Evolutionary conservation across 2,329 filamentous ascomycete species (phyloP).

Genomic region (Xylaria polymorpha): DNA sequence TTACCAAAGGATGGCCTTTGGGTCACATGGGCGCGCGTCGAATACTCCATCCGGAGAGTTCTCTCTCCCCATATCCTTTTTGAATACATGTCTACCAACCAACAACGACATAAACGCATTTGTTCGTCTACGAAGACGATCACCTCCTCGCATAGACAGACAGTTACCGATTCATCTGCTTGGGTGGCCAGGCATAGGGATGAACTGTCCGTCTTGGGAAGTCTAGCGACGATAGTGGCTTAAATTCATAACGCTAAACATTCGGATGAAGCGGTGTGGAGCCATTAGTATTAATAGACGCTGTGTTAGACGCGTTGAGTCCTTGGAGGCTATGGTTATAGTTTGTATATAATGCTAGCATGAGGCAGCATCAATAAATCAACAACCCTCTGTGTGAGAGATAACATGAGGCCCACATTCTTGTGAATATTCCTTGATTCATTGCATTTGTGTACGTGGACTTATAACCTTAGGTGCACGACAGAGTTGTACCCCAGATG

Average conservation of each 20-base stretch:
- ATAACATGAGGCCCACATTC: background rate
- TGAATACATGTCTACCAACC: background rate
- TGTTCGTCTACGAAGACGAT: background rate
- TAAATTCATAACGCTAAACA: background rate
- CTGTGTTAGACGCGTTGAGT: background rate
- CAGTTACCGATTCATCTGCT: background rate
- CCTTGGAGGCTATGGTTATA: background rate
- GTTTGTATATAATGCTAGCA: background rate
- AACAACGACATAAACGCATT: background rate
- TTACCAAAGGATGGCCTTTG: background rate
- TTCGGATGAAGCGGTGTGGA: background rate
- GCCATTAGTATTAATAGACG: background rate
- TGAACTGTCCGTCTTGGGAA: background rate
- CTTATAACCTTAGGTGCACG: background rate
- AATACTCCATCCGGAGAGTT: background rate
- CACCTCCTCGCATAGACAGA: background rate
- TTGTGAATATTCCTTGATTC: background rate
- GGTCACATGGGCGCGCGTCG: background rate
- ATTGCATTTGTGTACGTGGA: background rate
- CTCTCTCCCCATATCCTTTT: background rate
- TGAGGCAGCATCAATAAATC: conserved; percentile 11
- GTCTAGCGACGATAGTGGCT: background rate
- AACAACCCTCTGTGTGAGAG: background rate
- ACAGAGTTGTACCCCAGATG: background rate
- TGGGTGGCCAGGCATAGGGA: background rate